These are phyloP conservation scores for Tricholoma terreum DNA, from an alignment of 768 basidiomycete species.

Conservation along the genomic window DNA sequence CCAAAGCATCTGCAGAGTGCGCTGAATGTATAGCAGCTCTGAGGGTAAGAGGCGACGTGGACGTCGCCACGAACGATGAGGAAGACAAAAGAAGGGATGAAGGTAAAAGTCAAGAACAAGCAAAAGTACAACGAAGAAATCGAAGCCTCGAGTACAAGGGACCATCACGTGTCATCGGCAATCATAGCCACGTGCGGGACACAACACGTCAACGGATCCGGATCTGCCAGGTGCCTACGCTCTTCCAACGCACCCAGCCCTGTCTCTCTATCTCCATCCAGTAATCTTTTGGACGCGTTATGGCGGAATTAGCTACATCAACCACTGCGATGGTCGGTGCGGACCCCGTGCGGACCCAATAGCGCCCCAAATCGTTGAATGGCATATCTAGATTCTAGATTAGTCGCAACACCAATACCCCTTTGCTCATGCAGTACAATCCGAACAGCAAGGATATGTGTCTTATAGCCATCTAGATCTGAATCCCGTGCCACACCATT, in stretches of 20 bases:
- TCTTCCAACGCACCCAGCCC: no score
- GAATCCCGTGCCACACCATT: no score
- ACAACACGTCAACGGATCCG: conserved; percentile 14
- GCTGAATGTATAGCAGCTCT: neutral
- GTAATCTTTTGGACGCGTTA: neutral
- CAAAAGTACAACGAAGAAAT: conserved; percentile 13
- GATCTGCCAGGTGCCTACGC: neutral
- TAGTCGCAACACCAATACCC: no score
- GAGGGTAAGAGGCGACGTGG: neutral
- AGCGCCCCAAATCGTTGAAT: neutral
- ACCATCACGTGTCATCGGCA: conserved; percentile 15
- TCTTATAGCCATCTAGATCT: no score
- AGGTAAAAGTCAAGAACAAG: neutral
- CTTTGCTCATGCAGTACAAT: no score
- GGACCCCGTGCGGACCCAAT: neutral
- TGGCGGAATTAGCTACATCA: neutral
- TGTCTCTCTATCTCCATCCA: neutral
- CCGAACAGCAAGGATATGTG: no score
- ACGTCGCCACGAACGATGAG: conserved; percentile 9
- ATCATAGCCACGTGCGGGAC: conserved; percentile 22
- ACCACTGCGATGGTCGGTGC: neutral
- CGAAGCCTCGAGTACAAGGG: conserved; percentile 20
- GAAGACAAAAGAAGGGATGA: conserved; percentile 1
- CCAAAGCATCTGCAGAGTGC: conserved; percentile 17
- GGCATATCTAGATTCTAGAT: no score